Evolutionary conservation across 345 rosid species (phyloP).

Genomic region (Schrenkiella parvula): DNA sequence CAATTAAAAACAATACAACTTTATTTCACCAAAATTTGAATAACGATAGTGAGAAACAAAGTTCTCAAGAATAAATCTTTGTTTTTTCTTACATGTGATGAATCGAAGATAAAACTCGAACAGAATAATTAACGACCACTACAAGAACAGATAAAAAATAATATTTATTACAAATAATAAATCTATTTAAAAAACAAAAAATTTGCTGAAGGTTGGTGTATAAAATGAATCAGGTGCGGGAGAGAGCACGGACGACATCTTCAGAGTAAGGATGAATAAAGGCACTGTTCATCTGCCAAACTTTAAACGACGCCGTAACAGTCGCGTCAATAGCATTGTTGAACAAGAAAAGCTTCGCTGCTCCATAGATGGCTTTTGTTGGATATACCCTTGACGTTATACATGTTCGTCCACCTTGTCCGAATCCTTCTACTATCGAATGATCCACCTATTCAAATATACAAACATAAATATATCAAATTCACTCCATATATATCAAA

Average conservation of each 20-base stretch:
- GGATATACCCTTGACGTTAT: slow-evolving; percentile 69
- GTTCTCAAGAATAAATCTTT: not conserved
- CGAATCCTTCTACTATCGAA: slow-evolving; percentile 68
- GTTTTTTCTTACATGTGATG: slow-evolving; percentile 1
- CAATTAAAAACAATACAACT: not conserved
- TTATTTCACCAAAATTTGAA: slow-evolving; percentile 4
- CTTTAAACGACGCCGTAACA: slow-evolving; percentile 46
- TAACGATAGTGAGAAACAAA: not conserved
- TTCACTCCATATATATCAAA: not conserved
- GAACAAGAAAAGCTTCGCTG: slow-evolving; percentile 56
- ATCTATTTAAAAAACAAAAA: not conserved
- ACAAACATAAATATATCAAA: not conserved
- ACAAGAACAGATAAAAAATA: not conserved
- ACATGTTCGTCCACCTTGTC: slow-evolving; percentile 67
- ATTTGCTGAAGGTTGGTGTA: not conserved
- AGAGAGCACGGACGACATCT: slow-evolving; percentile 2
- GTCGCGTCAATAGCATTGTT: slow-evolving; percentile 55
- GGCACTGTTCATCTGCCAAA: slow-evolving; percentile 70
- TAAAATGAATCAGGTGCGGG: slow-evolving; percentile 22
- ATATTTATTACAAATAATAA: not conserved
- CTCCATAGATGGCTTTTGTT: slow-evolving; percentile 60
- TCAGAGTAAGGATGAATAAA: slow-evolving; percentile 46
- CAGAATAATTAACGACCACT: not conserved
- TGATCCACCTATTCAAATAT: slow-evolving; percentile 54
- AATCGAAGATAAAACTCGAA: not conserved